phyloP scores from a whole-genome alignment of 371 early-diverging fungal genomes.

The Saksenaea vasiformis region DNA sequence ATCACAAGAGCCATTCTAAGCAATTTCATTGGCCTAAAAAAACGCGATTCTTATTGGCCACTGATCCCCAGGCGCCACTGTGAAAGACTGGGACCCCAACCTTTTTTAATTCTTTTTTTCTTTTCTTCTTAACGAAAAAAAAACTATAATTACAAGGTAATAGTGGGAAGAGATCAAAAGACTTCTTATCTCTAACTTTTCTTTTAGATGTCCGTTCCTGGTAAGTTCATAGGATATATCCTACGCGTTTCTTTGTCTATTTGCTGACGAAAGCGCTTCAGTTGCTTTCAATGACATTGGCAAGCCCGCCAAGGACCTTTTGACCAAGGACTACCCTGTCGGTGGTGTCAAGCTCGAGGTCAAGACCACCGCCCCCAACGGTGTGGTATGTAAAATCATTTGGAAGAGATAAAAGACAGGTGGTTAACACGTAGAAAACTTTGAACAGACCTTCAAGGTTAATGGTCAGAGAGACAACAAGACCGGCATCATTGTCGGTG shows the following conservation, averaged over 20 bases:
- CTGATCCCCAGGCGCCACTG: neutral
- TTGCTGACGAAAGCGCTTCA: conserved; percentile 4
- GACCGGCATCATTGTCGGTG: conserved; percentile 91
- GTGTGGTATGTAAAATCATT: conserved; percentile 75
- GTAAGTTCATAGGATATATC: conserved; percentile 13
- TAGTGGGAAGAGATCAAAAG: neutral
- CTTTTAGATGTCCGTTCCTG: conserved; percentile 29
- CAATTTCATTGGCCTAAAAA: neutral
- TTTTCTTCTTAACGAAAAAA: neutral
- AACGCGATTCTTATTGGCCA: neutral
- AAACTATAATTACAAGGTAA: neutral
- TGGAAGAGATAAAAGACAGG: neutral
- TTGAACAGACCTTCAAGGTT: conserved; percentile 89
- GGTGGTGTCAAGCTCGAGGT: conserved; percentile 95
- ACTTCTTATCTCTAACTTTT: neutral
- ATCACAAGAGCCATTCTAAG: neutral
- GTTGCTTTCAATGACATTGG: conserved; percentile 91
- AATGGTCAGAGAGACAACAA: conserved; percentile 93
- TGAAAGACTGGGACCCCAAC: neutral
- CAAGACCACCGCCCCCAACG: conserved; percentile 93
- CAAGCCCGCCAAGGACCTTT: conserved; percentile 94
- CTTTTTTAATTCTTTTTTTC: neutral
- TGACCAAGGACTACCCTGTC: conserved; percentile 95
- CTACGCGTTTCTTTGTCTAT: neutral
- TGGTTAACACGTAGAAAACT: neutral